Percentiles rank a stretch among this genome's conserved stretches.
phyloP scores from a whole-genome alignment of 2,329 filamentous ascomycete species.

The Botryotinia calthae region DNA sequence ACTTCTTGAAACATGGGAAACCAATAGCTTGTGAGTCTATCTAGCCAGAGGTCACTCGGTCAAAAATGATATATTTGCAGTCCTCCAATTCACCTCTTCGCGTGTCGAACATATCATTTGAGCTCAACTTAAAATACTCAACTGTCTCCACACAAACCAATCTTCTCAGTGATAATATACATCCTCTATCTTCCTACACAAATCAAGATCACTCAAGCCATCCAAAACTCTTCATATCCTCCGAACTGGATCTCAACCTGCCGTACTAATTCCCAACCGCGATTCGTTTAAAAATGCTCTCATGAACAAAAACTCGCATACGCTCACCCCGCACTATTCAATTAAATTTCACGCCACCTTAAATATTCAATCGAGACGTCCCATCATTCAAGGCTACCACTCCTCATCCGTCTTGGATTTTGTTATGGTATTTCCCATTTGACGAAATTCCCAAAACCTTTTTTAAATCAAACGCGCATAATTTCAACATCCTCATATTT shows the following conservation, averaged over 20 bases:
- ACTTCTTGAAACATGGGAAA: fast-evolving
- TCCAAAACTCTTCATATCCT: too few relatives aligned
- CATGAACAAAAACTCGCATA: not conserved
- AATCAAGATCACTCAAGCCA: not conserved
- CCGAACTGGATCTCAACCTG: fast-evolving
- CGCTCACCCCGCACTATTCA: not conserved
- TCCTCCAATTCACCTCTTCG: not conserved
- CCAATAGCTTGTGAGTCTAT: fast-evolving
- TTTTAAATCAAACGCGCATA: not conserved
- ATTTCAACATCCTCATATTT: not conserved
- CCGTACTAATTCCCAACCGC: not conserved
- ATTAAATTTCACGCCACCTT: not conserved
- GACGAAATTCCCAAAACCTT: not conserved
- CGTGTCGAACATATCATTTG: too few relatives aligned
- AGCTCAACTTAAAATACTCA: not conserved
- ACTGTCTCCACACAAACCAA: too few relatives aligned
- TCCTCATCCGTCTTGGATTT: not conserved
- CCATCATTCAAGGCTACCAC: not conserved
- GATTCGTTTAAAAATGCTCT: not conserved
- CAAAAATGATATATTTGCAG: not conserved
- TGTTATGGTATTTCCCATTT: not conserved
- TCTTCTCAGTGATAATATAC: too few relatives aligned
- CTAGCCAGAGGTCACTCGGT: fast-evolving
- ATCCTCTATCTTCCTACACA: too few relatives aligned
- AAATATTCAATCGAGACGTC: not conserved